phyloP scores from a whole-genome alignment of 768 basidiomycete species.

The Gelatoporia subvermispora region DNA sequence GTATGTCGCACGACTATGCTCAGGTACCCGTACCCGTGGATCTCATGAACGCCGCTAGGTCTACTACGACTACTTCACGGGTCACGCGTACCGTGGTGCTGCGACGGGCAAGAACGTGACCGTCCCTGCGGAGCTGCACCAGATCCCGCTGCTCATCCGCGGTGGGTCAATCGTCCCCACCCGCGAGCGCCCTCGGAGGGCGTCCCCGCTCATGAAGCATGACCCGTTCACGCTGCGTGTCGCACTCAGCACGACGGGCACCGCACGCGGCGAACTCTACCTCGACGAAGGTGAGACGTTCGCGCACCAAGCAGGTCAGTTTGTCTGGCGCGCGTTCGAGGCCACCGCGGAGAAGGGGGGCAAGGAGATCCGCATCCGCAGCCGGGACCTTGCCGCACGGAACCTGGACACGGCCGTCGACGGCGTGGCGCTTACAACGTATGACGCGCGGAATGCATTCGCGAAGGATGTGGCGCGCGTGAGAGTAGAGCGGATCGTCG shows the following conservation, averaged over 20 bases:
- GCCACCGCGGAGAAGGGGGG: conserved; percentile 47
- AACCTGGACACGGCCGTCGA: conserved; percentile 46
- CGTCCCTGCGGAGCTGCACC: conserved; percentile 73
- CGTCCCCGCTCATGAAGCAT: conserved; percentile 81
- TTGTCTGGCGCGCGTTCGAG: conserved; percentile 76
- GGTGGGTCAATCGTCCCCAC: conserved; percentile 89
- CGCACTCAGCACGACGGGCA: conserved; percentile 56
- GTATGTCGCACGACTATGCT: conserved; percentile 31
- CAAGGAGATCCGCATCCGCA: conserved; percentile 43
- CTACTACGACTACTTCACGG: conserved; percentile 91
- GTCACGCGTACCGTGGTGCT: conserved; percentile 60
- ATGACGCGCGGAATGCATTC: conserved; percentile 59
- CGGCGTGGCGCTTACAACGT: conserved; percentile 43
- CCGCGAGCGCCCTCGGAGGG: conserved; percentile 80
- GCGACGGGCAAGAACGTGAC: conserved; percentile 63
- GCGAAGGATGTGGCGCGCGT: conserved; percentile 64
- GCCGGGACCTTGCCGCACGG: conserved; percentile 46
- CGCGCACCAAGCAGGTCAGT: conserved; percentile 66
- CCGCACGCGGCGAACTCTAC: conserved; percentile 83
- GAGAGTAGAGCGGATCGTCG: conserved; percentile 75
- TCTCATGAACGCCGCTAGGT: conserved; percentile 40
- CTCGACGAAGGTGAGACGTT: conserved; percentile 92
- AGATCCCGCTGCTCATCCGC: conserved; percentile 81
- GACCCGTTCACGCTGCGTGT: conserved; percentile 93
- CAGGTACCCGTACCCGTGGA: background rate